Base-by-base conservation (phyloP, 768 basidiomycete genomes). In the Pleurotus cornucopiae region DNA sequence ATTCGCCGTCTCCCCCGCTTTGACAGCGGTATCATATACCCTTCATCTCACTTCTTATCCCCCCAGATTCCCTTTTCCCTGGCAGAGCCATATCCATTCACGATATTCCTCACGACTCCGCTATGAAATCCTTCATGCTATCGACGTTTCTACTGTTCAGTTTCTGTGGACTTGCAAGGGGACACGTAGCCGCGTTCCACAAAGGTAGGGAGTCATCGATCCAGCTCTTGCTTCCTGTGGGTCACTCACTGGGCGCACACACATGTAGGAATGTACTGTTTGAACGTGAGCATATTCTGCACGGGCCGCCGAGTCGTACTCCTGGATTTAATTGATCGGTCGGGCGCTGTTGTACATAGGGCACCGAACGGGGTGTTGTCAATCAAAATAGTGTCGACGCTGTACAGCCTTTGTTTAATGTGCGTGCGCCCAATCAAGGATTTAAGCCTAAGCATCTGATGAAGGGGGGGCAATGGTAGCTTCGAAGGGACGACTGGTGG, bases 401-500 rank as follows among this genome's bases (percentile, higher is more conserved):
- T 2, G 70, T 69, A 6, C 64, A 69, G 16, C 75, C 75, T 2
- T 53, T 77, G 14, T 75, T 64, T 46, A 57, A 69, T 58, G 73
- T 72, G 46, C 14, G 62, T 60, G 6, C 40, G 14, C 12, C n/a
- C 39, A 30, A 18, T 37, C 38, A 26, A 13, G 18, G 14, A 34
- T 9, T 23, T 5, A 49, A 26, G 25, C 30, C 18, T 58, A 18
- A n/a, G 30, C 23, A 5, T 18, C 37, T 57, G 20, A 25, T 14
- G 6, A n/a, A 20, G 48, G 2, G 25, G 30, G 23, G 11, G 34
- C 38, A 41, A 20, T 14, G 55, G 1, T 53, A 76, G 73, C 49
- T 74, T 25, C 64, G 62, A 6, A 64, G 70, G 54, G 53, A 55
- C 0, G 71, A 76, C 49, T 75, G 74, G 74, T 75, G 74, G 74